Conservation (phyloP, 768 basidiomycete genomes). For the Sporobolomyces phaffii region DNA sequence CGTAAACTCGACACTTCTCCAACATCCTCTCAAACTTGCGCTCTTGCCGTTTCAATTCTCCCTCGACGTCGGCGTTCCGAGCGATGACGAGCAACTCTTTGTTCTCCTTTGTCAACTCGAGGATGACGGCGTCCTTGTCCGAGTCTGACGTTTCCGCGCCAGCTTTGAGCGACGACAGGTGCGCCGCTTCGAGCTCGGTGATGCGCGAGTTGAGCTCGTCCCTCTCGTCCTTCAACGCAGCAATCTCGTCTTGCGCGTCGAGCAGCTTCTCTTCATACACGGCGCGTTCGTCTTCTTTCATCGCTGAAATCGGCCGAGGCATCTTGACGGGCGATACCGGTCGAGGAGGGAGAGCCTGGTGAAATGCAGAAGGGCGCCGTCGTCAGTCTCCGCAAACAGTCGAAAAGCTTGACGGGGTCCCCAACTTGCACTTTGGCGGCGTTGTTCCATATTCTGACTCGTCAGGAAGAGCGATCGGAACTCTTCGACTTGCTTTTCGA, state of each 20-base stretch:
- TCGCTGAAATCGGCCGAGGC: neutral
- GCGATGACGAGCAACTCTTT: conserved; percentile 35
- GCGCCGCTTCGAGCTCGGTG: conserved; percentile 48
- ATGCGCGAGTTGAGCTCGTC: conserved; percentile 61
- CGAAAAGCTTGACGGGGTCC: neutral
- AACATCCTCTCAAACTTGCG: conserved; percentile 17
- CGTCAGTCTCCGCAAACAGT: too few relatives aligned
- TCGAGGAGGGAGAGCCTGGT: conserved; percentile 23
- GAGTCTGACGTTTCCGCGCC: conserved; percentile 6
- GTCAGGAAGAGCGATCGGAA: conserved; percentile 40
- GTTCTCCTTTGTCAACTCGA: conserved; percentile 18
- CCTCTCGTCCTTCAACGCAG: conserved; percentile 69
- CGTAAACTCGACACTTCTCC: conserved; percentile 25
- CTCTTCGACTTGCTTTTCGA: conserved; percentile 36
- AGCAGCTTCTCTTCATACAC: conserved; percentile 32
- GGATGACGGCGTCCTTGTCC: conserved; percentile 16
- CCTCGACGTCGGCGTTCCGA: conserved; percentile 33
- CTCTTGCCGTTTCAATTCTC: conserved; percentile 29
- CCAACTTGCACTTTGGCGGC: conserved; percentile 24
- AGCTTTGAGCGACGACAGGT: neutral
- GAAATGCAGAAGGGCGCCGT: too few relatives aligned
- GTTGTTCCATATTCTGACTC: conserved; percentile 38
- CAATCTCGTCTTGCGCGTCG: conserved; percentile 59
- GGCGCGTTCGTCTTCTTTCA: neutral
- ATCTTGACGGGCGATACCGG: conserved; percentile 36